These are phyloP conservation scores for Rhodamnia rubescens DNA, from an alignment of 345 rosid species.

Conservation along the genomic window DNA sequence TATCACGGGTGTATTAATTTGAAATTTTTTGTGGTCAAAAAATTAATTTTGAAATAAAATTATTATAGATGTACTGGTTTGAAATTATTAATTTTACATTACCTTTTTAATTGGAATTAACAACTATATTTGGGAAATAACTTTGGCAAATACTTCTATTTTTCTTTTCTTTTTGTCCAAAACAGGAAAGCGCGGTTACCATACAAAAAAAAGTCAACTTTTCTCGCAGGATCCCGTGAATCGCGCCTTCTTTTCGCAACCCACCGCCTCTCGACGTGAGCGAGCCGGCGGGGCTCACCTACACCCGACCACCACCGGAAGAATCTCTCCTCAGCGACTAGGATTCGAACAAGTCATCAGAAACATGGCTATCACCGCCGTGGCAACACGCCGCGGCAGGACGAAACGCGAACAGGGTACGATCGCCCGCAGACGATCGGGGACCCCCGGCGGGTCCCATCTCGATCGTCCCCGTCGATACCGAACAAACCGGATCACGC, in stretches of 20 bases:
- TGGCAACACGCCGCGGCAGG: not conserved
- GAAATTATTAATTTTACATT: too few species aligned
- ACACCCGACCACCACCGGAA: not conserved
- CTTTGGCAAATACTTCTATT: not conserved
- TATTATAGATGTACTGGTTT: too few species aligned
- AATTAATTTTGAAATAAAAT: too few species aligned
- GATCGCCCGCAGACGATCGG: not conserved
- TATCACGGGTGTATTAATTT: too few species aligned
- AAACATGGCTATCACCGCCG: accelerated
- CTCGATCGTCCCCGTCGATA: not conserved
- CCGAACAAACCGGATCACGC: not conserved
- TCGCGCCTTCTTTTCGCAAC: not conserved
- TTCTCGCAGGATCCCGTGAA: not conserved
- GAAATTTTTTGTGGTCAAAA: too few species aligned
- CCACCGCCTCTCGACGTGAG: not conserved
- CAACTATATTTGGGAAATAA: not conserved
- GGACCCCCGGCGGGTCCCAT: too few species aligned
- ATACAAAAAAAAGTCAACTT: not conserved
- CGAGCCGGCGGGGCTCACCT: not conserved
- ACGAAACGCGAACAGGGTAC: accelerated
- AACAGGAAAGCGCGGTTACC: not conserved
- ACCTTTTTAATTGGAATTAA: not conserved
- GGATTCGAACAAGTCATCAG: not conserved
- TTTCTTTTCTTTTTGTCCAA: not conserved
- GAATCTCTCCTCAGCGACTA: not conserved